Base-by-base conservation (phyloP, 192 early-diverging fungal species). In the Coemansia sp. region DNA sequence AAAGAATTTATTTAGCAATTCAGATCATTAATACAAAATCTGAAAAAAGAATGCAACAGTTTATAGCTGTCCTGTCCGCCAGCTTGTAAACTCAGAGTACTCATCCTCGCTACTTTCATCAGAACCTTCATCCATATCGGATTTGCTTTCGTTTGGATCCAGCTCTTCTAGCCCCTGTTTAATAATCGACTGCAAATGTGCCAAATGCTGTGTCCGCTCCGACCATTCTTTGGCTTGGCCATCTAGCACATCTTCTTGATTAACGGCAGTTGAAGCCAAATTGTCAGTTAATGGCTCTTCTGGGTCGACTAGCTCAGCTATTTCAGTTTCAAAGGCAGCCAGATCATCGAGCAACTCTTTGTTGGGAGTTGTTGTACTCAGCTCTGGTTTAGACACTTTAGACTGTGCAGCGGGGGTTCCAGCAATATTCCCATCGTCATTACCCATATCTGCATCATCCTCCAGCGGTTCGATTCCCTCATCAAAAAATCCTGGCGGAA, bases 401-500 rank as follows among this genome's bases (percentile, higher is more conserved):
- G 23, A 4, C 4, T 26, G 23, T 26, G 4, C 23, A 26, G 4
- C 19, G 18, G 44, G 19, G 0, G 9, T 36, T n/a, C 38, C 37
- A 11, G n/a, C 30, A 23, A 35, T 3, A 13, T 12, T 5, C 16
- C n/a, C 21, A 26, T 6, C 3, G 3, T 30, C 30, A 0, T n/a
- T n/a, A 12, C 4, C 23, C 23, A 26, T 26, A 1, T 26, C 23
- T 26, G 28, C 53, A 10, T 26, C 53, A 3, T 31, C 53, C 19
- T 10, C 30, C 13, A 23, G 6, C n/a, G 37, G 57, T 38, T 50
- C n/a, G 2, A 68, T 21, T 0, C 48, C 57, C 1, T 45, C 35
- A 19, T 69, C 66, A 10, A 69, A 57, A 20, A 57, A 46, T 13
- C 55, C 54, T 21, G 59, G 13, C 19, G 66, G 66, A 20, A 62